These are phyloP conservation scores for Lachnellula occidentalis DNA, from an alignment of 2,329 filamentous ascomycete genomes.

Conservation along the genomic window DNA sequence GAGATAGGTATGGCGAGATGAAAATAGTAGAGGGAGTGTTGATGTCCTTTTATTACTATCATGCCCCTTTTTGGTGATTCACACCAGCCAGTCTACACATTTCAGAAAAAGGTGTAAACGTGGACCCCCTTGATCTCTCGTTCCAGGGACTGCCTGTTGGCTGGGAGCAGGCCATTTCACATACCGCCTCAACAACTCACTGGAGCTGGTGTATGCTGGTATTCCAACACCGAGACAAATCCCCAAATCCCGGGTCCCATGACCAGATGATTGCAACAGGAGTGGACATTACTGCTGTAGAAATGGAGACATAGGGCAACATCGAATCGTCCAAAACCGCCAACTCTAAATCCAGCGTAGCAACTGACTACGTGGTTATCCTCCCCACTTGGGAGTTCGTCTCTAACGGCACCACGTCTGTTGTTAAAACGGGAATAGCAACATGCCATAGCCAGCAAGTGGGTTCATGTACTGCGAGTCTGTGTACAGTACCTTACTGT, in stretches of 20 bases:
- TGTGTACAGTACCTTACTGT: too few species aligned
- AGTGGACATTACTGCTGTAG: background rate
- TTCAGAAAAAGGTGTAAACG: too few species aligned
- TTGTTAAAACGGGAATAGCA: too few species aligned
- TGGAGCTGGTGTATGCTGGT: background rate
- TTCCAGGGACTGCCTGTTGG: too few species aligned
- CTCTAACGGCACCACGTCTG: conserved; percentile 4
- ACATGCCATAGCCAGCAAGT: background rate
- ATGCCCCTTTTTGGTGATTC: too few species aligned
- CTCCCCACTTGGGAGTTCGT: background rate
- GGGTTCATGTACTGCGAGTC: background rate
- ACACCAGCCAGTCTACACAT: background rate
- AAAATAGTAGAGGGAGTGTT: background rate
- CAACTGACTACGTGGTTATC: background rate
- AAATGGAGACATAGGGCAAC: background rate
- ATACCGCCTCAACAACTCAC: background rate
- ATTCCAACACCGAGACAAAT: background rate
- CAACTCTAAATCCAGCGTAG: background rate
- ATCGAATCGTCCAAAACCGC: too few species aligned
- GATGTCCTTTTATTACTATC: conserved; percentile 3
- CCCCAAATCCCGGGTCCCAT: background rate
- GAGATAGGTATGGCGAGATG: background rate
- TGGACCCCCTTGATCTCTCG: too few species aligned
- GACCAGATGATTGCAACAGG: background rate
- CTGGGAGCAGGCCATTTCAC: background rate